Conservation (phyloP, 768 basidiomycete genomes). For the Inosperma sp. region DNA sequence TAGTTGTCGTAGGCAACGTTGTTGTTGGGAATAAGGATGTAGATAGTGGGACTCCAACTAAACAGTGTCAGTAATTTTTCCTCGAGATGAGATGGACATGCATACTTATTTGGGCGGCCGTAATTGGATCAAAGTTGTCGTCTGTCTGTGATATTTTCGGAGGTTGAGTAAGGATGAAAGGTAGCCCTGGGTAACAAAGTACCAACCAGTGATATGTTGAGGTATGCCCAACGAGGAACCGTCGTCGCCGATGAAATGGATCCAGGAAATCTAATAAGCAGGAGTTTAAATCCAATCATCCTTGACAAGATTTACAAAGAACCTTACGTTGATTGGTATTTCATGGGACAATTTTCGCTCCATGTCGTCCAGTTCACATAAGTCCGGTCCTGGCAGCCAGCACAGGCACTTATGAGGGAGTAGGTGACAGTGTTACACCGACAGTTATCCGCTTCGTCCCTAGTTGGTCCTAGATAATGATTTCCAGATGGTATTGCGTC, state of each 20-base stretch:
- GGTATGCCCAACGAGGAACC: constrained; percentile 56
- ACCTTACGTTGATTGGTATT: constrained; percentile 32
- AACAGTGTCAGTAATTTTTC: too few species aligned
- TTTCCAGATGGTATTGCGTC: constrained; percentile 32
- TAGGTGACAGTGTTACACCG: constrained; percentile 57
- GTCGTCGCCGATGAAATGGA: constrained; percentile 38
- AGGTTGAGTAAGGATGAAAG: constrained; percentile 4
- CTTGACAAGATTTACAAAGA: neutral
- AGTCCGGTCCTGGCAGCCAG: constrained; percentile 48
- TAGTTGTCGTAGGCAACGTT: neutral
- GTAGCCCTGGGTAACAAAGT: too few species aligned
- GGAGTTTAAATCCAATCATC: neutral
- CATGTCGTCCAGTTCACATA: constrained; percentile 37
- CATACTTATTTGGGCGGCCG: constrained; percentile 28
- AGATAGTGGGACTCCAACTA: too few species aligned
- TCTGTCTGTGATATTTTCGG: constrained; percentile 25
- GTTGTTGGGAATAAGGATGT: too few species aligned
- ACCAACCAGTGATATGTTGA: constrained; percentile 47
- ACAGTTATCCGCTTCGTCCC: constrained; percentile 37
- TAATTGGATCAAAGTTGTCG: constrained; percentile 32
- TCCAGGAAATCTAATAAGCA: constrained; percentile 39
- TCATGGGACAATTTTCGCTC: constrained; percentile 33
- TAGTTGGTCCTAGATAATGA: constrained; percentile 41
- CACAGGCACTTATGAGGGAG: constrained; percentile 54
- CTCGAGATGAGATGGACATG: too few species aligned